Conservation (phyloP, 495 filamentous ascomycete genomes). For the Penicillium flavigenum region DNA sequence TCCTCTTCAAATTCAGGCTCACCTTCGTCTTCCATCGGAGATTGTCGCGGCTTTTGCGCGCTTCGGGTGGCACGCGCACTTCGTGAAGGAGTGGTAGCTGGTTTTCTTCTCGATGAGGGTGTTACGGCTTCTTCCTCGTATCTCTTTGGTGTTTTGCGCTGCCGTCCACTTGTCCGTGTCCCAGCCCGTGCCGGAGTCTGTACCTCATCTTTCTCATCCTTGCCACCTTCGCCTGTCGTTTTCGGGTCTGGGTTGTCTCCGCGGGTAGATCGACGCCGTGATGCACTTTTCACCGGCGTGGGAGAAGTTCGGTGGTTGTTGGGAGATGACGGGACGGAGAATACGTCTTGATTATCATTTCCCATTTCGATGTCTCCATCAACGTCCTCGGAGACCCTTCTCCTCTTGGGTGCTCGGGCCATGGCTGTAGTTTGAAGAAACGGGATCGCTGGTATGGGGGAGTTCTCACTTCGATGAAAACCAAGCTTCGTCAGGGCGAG, state of each 20-base stretch:
- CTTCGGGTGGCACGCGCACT: slow-evolving; percentile 28
- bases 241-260: slow-evolving; percentile 12
- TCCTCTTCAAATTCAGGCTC: slow-evolving; percentile 18
- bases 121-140: slow-evolving; percentile 35
- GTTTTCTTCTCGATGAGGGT: slow-evolving; percentile 26
- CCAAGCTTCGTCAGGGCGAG: not conserved
- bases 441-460: not conserved
- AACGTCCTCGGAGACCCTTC: slow-evolving; percentile 41
- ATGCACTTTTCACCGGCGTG: slow-evolving; percentile 18
- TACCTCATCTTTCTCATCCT: slow-evolving; percentile 10
- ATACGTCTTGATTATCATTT: slow-evolving; percentile 19
- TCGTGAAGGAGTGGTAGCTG: slow-evolving; percentile 23
- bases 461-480: not conserved
- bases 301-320: slow-evolving; percentile 17
- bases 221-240: slow-evolving; percentile 8
- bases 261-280: slow-evolving; percentile 33
- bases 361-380: slow-evolving; percentile 42
- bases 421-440: slow-evolving; percentile 21
- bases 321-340: slow-evolving; percentile 26
- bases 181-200: slow-evolving; percentile 32
- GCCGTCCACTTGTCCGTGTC: slow-evolving; percentile 41
- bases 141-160: slow-evolving; percentile 42
- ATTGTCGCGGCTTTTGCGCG: slow-evolving; percentile 22
- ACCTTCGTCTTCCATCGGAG: slow-evolving; percentile 16
- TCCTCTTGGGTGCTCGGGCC: slow-evolving; percentile 43